These are phyloP conservation scores for Coemansia umbellata DNA, from an alignment of 192 early-diverging fungal genomes.

Conservation along the genomic window DNA sequence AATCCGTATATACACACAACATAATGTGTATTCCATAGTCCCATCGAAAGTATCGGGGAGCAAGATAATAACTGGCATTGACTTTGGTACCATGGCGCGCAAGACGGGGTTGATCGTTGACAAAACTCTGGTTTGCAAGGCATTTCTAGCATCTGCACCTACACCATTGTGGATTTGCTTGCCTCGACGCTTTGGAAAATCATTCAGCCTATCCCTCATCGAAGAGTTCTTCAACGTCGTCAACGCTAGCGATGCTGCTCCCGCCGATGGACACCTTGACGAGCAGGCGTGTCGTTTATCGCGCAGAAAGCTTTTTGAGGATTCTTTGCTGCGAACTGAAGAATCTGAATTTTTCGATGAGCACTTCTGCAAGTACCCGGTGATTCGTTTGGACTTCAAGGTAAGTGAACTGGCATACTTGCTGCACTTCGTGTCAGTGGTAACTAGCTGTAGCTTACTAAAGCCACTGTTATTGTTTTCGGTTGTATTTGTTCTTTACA, in stretches of 20 bases:
- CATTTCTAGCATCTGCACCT: background rate
- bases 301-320: background rate
- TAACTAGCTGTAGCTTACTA: background rate
- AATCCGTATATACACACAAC: too few relatives aligned
- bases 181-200: constrained; percentile 13
- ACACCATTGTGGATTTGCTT: constrained; percentile 9
- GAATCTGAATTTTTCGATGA: background rate
- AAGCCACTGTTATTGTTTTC: background rate
- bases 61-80: background rate
- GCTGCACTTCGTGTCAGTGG: too few relatives aligned
- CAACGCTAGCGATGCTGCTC: background rate
- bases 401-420: too few relatives aligned
- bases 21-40: background rate
- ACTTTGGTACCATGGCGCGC: constrained; percentile 8
- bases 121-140: constrained; percentile 11
- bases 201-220: constrained; percentile 19
- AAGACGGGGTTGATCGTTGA: background rate
- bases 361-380: constrained; percentile 5
- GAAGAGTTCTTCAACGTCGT: constrained; percentile 20
- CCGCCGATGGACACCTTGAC: background rate
- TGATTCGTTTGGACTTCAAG: constrained; percentile 14
- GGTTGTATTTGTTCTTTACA: background rate
- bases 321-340: background rate
- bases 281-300: background rate
- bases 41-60: constrained; percentile 3